Conservation (phyloP, 1,139 yeast species). For the Taphrina populina region DNA sequence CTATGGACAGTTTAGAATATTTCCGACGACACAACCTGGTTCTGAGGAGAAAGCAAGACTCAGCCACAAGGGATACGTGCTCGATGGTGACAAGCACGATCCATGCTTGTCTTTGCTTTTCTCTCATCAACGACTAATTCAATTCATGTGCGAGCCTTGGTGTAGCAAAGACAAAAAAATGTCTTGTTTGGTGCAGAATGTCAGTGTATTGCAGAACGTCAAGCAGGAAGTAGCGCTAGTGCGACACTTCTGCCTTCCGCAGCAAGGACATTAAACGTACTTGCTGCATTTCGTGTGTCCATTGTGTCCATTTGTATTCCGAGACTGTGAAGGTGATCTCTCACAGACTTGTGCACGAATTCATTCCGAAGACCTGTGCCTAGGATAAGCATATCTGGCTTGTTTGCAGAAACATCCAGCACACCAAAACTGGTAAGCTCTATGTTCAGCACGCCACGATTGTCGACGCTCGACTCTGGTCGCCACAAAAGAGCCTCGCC, state of each 20-base stretch:
- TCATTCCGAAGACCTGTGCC: slow-evolving; percentile 31
- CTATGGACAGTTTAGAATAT: too few relatives aligned
- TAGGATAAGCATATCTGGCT: slow-evolving; percentile 33
- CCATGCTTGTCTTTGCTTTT: too few relatives aligned
- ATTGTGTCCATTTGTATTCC: slow-evolving; percentile 31
- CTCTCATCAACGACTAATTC: too few relatives aligned
- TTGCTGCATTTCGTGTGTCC: slow-evolving; percentile 33
- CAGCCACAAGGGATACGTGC: too few relatives aligned
- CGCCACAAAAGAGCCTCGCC: slow-evolving; percentile 29
- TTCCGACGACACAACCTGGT: too few relatives aligned
- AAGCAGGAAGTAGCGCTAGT: slow-evolving; percentile 23
- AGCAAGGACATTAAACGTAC: slow-evolving; percentile 31
- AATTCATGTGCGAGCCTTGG: too few relatives aligned
- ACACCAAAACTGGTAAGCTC: slow-evolving; percentile 23
- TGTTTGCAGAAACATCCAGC: slow-evolving; percentile 21
- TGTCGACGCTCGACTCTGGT: slow-evolving; percentile 23
- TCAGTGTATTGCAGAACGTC: too few relatives aligned
- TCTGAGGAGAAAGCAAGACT: too few relatives aligned
- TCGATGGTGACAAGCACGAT: too few relatives aligned
- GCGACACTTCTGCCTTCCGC: slow-evolving; percentile 33
- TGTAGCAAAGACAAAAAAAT: too few relatives aligned
- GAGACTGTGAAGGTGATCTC: slow-evolving; percentile 15
- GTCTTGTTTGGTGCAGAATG: too few relatives aligned
- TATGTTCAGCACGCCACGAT: slow-evolving; percentile 18
- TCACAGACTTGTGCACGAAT: slow-evolving; percentile 22